phyloP scores from a whole-genome alignment of 148 eudicot species.

The Nepenthes gracilis region DNA sequence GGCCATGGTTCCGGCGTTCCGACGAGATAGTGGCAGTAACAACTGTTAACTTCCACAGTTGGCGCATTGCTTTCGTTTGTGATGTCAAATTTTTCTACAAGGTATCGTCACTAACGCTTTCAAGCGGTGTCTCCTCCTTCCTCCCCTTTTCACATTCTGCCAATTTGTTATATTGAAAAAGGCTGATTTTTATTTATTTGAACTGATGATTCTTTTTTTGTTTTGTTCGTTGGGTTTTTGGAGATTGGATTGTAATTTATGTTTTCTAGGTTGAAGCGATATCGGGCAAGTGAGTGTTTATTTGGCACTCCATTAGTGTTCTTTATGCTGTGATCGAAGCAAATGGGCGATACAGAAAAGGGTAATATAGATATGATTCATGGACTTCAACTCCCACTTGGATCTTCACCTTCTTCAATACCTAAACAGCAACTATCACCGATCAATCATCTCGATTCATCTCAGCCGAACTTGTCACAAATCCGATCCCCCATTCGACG shows the following conservation, averaged over 20 bases:
- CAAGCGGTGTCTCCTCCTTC: no score
- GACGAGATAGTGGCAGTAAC: not conserved
- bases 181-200: no score
- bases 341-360: slow-evolving; percentile 17
- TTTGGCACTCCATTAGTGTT: not conserved
- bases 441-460: slow-evolving; percentile 49
- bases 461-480: slow-evolving; percentile 56
- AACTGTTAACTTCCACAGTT: no score
- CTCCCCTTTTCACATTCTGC: no score
- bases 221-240: no score
- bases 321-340: not conserved
- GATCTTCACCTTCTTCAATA: slow-evolving; percentile 20
- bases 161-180: no score
- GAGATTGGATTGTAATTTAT: not conserved
- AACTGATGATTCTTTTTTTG: no score
- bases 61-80: no score
- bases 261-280: not conserved
- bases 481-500: slow-evolving; percentile 52
- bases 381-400: slow-evolving; percentile 5
- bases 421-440: slow-evolving; percentile 25
- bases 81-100: no score
- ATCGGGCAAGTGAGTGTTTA: not conserved
- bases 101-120: no score
- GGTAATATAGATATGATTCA: slow-evolving; percentile 13
- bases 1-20: not conserved